Evolutionary conservation across 2,329 filamentous ascomycete genomes (phyloP).

Genomic region (Pleochaeta shiraiana): DNA sequence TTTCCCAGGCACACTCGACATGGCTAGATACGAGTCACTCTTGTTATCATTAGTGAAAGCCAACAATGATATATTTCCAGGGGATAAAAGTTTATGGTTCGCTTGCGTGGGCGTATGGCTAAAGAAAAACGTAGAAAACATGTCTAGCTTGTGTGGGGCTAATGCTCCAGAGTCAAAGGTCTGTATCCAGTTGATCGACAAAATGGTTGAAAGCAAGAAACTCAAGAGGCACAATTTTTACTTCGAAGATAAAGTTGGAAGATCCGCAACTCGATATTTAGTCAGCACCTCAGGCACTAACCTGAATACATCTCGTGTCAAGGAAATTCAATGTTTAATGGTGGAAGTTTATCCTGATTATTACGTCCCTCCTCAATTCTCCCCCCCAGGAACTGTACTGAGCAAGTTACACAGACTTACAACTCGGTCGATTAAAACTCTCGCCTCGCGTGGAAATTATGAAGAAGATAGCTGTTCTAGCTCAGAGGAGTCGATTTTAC

Average conservation of each 20-base stretch:
- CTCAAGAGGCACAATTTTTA: slow-evolving; percentile 7
- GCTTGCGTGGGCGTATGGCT: slow-evolving; percentile 14
- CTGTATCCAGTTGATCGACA: slow-evolving; percentile 11
- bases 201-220: slow-evolving; percentile 10
- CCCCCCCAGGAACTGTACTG: slow-evolving; percentile 10
- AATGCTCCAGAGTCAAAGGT: slow-evolving; percentile 12
- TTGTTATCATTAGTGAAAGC: slow-evolving; percentile 9
- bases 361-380: slow-evolving; percentile 14
- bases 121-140: slow-evolving; percentile 7
- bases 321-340: slow-evolving; percentile 11
- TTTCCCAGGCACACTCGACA: not conserved
- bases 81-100: slow-evolving; percentile 16
- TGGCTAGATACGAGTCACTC: slow-evolving; percentile 7
- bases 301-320: slow-evolving; percentile 5
- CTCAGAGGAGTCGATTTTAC: not conserved
- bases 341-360: slow-evolving; percentile 10
- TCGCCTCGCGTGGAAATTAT: not conserved
- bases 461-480: not conserved
- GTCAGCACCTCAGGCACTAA: slow-evolving; percentile 8
- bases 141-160: not conserved
- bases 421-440: not conserved
- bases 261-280: slow-evolving; percentile 8
- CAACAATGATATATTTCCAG: slow-evolving; percentile 15
- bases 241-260: slow-evolving; percentile 8
- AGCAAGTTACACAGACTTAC: slow-evolving; percentile 8